Percentiles rank a stretch among this genome's conserved stretches.
Conservation (phyloP, 1,284 basidiomycete species). For the Cutaneotrichosporon cutaneum region DNA sequence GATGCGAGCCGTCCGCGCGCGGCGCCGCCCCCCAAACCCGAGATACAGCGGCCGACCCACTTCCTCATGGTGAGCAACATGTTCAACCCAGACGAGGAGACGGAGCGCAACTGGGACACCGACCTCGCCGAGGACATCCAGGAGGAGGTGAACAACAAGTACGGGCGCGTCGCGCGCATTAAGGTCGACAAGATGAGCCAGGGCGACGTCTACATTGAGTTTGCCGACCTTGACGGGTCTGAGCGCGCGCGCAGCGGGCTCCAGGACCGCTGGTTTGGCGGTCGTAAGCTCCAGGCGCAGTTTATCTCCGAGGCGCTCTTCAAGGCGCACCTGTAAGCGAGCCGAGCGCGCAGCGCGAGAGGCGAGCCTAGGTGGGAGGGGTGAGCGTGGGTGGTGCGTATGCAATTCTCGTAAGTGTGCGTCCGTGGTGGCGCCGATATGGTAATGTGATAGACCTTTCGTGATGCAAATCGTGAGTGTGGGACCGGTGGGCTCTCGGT, state of each 20-base stretch:
- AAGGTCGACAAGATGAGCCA: constrained; percentile 84
- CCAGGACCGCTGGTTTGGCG: constrained; percentile 94
- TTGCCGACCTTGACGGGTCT: constrained; percentile 73
- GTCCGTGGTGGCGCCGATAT: neutral
- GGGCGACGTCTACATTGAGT: constrained; percentile 98
- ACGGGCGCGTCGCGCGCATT: constrained; percentile 80
- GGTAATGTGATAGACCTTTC: neutral
- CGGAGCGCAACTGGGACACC: constrained; percentile 91
- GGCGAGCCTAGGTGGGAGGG: neutral
- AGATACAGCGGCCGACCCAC: constrained; percentile 67
- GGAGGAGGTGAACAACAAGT: constrained; percentile 86
- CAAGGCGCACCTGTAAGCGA: constrained; percentile 66
- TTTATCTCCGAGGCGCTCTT: constrained; percentile 90
- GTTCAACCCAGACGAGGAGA: constrained; percentile 98
- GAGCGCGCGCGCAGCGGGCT: constrained; percentile 82
- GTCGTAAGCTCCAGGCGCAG: constrained; percentile 75
- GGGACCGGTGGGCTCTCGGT: neutral
- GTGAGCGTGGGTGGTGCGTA: neutral
- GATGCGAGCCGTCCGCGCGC: constrained; percentile 16
- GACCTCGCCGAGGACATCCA: constrained; percentile 96
- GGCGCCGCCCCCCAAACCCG: constrained; percentile 54
- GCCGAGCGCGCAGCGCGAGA: neutral
- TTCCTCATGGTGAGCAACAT: constrained; percentile 89
- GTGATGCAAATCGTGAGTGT: neutral
- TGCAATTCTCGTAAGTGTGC: constrained; percentile 1